Evolutionary conservation across 2,329 filamentous ascomycete species (phyloP), one percentile per base, ranked within the genome.

Genomic region (Aspergillus arachidicola): DNA sequence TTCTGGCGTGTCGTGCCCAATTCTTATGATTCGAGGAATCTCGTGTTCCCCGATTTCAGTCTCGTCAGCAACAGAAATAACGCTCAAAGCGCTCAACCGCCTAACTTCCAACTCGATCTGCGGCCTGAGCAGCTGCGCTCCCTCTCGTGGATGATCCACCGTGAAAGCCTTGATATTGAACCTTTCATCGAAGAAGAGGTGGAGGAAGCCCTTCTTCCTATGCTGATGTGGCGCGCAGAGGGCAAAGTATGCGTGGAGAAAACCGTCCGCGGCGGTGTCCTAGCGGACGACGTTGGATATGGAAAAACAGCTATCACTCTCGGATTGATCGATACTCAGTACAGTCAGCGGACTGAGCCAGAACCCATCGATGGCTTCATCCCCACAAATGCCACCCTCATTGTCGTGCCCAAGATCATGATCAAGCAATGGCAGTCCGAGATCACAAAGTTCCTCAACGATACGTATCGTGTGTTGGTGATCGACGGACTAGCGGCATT

Each of bases 301-400:
- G 89, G 89, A 0, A 91, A 91, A 69, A 91, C 89, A 0, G 83
- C 87, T 1, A 83, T 85, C 0, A 83, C 83, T 2, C 78, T 91
- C 14, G 87, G 81, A 0, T 73, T 90, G 10, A 82, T 89, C 34
- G 79, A 85, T 41, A 73, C 76, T 4, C 80, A 84, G 51, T 79
- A 80, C 34, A 70, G 75, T 51, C 46, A 59, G 43, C 12, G 62
- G 54, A 48, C 64, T 12, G 23, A 64, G 10, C 48, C 55, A 23
- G 55, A 57, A 6, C 56, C 38, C 11, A 60, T 58, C 2, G 58
- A 66, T 38, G 72, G 72, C 45, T 69, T 76, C 1, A 76, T 85
- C 19, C 72, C 83, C 0, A 75, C 83, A 0, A 81, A 84, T 19
- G 88, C 86, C 5, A 90, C 87, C 0, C 71, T 91, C 3, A 83